These are phyloP conservation scores for Cydonia oblonga DNA, from an alignment of 331 rosid genomes.

Conservation along the genomic window DNA sequence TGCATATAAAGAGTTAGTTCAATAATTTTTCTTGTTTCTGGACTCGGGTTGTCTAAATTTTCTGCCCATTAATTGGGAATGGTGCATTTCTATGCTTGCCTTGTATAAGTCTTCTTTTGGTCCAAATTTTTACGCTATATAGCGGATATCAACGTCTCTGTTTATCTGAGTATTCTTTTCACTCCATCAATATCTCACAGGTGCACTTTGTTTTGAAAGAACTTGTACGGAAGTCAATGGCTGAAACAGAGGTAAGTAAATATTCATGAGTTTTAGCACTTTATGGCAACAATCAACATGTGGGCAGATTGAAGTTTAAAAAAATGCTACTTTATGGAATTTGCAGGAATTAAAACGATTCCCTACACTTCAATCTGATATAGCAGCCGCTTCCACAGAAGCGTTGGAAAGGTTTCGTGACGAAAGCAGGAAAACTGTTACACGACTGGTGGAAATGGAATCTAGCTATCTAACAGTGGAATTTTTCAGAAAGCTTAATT, in stretches of 20 bases:
- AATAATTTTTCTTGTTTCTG: too few species aligned
- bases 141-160: too few species aligned
- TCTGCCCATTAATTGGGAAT: neutral
- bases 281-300: neutral
- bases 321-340: conserved; percentile 12
- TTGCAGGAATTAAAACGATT: conserved; percentile 89
- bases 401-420: conserved; percentile 88
- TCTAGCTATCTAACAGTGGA: conserved; percentile 91
- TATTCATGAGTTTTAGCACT: neutral
- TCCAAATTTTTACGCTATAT: neutral
- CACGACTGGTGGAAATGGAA: conserved; percentile 95
- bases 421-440: conserved; percentile 76
- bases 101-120: neutral
- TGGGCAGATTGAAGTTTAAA: neutral
- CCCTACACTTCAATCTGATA: conserved; percentile 76
- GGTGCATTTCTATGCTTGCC: neutral
- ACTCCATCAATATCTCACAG: conserved; percentile 27
- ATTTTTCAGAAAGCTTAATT: conserved; percentile 76
- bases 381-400: conserved; percentile 79
- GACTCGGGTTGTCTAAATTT: neutral
- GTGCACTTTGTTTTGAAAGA: conserved; percentile 93
- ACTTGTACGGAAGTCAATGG: conserved; percentile 89
- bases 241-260: conserved; percentile 72
- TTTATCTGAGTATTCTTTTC: neutral
- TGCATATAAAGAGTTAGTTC: too few species aligned